Conservation (phyloP, 805 yeast genomes). For the Yamadazyma insecticola region DNA sequence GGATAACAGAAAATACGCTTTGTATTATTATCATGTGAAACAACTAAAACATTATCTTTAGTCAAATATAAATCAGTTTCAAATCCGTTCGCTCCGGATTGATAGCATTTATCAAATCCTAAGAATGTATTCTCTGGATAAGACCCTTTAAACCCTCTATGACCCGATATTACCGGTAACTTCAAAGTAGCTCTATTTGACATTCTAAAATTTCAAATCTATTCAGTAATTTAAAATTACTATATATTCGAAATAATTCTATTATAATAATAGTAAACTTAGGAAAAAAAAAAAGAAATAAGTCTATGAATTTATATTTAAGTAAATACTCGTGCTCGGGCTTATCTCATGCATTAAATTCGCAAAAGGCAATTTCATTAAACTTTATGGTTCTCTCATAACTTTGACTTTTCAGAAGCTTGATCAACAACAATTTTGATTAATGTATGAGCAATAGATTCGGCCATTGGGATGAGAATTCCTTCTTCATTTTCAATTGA, state of each 20-base stretch:
- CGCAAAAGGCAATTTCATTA: too few species aligned
- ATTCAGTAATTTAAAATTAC: too few species aligned
- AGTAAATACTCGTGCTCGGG: too few species aligned
- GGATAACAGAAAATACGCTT: conserved; percentile 31
- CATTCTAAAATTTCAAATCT: too few species aligned
- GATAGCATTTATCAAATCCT: conserved; percentile 34
- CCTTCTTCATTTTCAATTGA: conserved; percentile 29
- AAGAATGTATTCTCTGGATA: conserved; percentile 36
- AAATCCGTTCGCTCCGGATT: conserved; percentile 32
- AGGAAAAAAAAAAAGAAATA: too few species aligned
- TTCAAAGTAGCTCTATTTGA: too few species aligned
- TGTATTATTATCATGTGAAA: conserved; percentile 37
- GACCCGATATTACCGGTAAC: conserved; percentile 33
- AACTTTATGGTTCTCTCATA: too few species aligned
- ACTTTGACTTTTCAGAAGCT: conserved; percentile 2
- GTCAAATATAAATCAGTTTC: conserved; percentile 43
- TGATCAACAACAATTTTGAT: conserved; percentile 37
- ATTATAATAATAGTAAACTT: too few species aligned
- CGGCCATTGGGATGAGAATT: conserved; percentile 38
- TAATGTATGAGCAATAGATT: conserved; percentile 41
- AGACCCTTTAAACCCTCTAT: conserved; percentile 39
- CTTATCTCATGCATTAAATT: too few species aligned
- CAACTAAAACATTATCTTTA: conserved; percentile 31
- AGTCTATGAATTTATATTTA: too few species aligned
- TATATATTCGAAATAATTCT: too few species aligned